Conservation (phyloP, 768 basidiomycete species). For the Daedaleopsis nitida region DNA sequence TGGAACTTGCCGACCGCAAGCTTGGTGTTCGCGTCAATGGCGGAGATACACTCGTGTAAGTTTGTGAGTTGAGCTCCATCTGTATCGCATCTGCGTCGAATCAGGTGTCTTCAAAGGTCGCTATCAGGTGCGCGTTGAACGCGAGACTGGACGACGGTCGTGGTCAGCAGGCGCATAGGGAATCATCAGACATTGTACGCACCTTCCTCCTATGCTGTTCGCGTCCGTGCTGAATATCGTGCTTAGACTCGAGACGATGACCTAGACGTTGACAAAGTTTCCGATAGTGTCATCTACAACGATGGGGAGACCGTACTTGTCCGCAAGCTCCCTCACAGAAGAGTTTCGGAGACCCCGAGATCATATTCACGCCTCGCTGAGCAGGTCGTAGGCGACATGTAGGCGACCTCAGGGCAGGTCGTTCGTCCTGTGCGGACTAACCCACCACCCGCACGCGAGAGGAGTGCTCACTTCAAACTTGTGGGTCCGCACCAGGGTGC, state of each 20-base stretch:
- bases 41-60: slow-evolving; percentile 71
- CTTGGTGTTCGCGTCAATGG: slow-evolving; percentile 83
- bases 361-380: too few relatives aligned
- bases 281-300: slow-evolving; percentile 95
- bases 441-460: too few relatives aligned
- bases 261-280: slow-evolving; percentile 91
- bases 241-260: slow-evolving; percentile 87
- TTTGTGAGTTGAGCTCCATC: slow-evolving; percentile 98
- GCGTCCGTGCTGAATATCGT: slow-evolving; percentile 94
- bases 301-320: slow-evolving; percentile 85
- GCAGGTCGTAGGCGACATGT: too few relatives aligned
- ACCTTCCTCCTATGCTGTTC: slow-evolving; percentile 99
- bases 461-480: too few relatives aligned
- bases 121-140: slow-evolving; percentile 65
- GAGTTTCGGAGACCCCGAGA: too few relatives aligned
- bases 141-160: slow-evolving; percentile 60
- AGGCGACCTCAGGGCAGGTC: too few relatives aligned
- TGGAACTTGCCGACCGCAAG: slow-evolving; percentile 83
- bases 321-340: slow-evolving; percentile 79
- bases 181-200: slow-evolving; percentile 24
- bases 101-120: slow-evolving; percentile 80
- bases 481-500: too few relatives aligned
- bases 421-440: too few relatives aligned
- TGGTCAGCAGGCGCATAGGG: neutral
- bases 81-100: slow-evolving; percentile 91